A percentile compares a stretch with the other conserved stretches of the same genome.
Evolutionary conservation across 192 early-diverging fungal genomes (phyloP).

Genomic region (Backusella tarrabulga): DNA sequence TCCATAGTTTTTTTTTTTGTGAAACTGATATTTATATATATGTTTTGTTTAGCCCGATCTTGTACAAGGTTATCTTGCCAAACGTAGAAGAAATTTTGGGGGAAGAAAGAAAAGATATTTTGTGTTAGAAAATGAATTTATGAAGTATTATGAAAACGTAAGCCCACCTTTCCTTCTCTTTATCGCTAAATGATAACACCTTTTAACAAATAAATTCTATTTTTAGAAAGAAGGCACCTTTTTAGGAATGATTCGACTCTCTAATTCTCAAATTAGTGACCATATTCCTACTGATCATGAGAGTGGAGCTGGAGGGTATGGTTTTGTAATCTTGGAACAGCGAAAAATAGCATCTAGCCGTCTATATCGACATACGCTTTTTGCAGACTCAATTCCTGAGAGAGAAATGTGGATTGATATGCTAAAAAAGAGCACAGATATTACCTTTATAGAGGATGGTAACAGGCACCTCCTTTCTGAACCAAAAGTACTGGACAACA

Average conservation of each 20-base stretch:
- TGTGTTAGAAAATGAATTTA: conserved; percentile 65
- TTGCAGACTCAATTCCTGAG: conserved; percentile 86
- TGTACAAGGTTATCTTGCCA: conserved; percentile 88
- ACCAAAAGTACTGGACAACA: background rate
- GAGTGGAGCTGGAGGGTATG: conserved; percentile 52
- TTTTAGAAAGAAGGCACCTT: conserved; percentile 62
- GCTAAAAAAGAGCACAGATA: conserved; percentile 26
- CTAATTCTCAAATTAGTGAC: conserved; percentile 68
- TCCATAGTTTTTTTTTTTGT: background rate
- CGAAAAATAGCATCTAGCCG: conserved; percentile 62
- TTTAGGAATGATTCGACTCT: conserved; percentile 70
- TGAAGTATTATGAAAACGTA: conserved; percentile 77
- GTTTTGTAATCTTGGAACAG: conserved; percentile 84
- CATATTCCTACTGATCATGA: conserved; percentile 29
- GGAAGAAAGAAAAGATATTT: conserved; percentile 93
- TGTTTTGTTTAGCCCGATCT: conserved; percentile 38
- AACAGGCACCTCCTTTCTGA: conserved; percentile 75
- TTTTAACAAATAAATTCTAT: background rate
- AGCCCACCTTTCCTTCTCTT: conserved; percentile 13
- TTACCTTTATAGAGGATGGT: background rate
- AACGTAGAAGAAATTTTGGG: conserved; percentile 95
- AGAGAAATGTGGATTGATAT: conserved; percentile 89
- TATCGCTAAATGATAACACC: background rate
- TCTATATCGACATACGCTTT: conserved; percentile 74
- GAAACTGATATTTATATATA: background rate